Evolutionary conservation across 1,284 basidiomycete genomes (phyloP).

Genomic region (Termitomyces sp.): DNA sequence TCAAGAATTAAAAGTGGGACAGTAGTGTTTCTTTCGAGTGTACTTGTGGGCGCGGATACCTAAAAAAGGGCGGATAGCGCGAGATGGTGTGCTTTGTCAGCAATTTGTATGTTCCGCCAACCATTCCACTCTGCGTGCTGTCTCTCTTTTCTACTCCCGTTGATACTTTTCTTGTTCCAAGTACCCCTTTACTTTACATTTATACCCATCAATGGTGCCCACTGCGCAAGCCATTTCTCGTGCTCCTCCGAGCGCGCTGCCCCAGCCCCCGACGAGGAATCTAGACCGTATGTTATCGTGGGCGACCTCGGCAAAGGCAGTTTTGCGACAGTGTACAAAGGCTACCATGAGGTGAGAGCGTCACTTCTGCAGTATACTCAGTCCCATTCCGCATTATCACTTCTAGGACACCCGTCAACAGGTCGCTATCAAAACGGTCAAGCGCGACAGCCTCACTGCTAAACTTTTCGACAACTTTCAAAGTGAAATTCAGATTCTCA

Average conservation of each 20-base stretch:
- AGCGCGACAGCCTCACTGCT: slow-evolving; percentile 80
- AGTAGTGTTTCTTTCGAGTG: too few relatives aligned
- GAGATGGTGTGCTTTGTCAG: slow-evolving; percentile 14
- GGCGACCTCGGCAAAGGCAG: slow-evolving; percentile 81
- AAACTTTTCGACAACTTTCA: slow-evolving; percentile 97
- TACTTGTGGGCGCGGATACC: background rate
- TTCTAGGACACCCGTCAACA: slow-evolving; percentile 68
- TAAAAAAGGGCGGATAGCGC: slow-evolving; percentile 10
- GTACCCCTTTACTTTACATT: too few relatives aligned
- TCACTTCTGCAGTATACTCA: background rate
- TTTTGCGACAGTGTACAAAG: slow-evolving; percentile 95
- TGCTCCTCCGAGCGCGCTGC: background rate
- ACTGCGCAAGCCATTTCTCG: slow-evolving; percentile 3
- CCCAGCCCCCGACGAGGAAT: slow-evolving; percentile 54
- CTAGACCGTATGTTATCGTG: slow-evolving; percentile 69
- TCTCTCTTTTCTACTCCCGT: too few relatives aligned
- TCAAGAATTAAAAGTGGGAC: too few relatives aligned
- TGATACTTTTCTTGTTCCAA: too few relatives aligned
- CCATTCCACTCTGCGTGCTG: too few relatives aligned
- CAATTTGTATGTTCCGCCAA: background rate
- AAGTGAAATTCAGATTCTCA: slow-evolving; percentile 96
- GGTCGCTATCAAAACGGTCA: slow-evolving; percentile 96
- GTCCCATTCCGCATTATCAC: background rate
- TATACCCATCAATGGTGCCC: slow-evolving; percentile 8
- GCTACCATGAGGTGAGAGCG: slow-evolving; percentile 70